phyloP scores from a whole-genome alignment of 257 asterid species.

The Prunella vulgaris region DNA sequence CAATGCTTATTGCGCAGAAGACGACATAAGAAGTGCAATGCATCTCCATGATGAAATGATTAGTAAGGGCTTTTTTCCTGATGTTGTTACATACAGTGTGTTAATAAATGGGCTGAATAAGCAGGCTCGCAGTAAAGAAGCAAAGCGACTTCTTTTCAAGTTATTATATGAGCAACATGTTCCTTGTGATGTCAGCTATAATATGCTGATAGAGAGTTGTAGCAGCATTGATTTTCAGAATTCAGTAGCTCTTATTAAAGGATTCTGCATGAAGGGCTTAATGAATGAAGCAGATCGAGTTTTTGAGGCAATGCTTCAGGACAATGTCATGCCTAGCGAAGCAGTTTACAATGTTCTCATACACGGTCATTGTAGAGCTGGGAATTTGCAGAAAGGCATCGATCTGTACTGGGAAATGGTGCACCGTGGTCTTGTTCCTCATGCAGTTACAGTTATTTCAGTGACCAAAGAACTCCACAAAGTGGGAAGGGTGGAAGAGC shows the following conservation, averaged over 20 bases:
- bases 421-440: conserved; percentile 48
- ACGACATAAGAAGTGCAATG: conserved; percentile 55
- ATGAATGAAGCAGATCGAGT: conserved; percentile 72
- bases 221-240: conserved; percentile 46
- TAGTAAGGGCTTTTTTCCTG: conserved; percentile 65
- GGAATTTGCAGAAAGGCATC: conserved; percentile 54
- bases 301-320: conserved; percentile 51
- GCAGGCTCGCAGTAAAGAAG: conserved; percentile 69
- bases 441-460: conserved; percentile 60
- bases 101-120: conserved; percentile 67
- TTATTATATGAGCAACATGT: conserved; percentile 54
- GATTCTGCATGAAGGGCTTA: conserved; percentile 90
- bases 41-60: conserved; percentile 73
- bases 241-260: conserved; percentile 59
- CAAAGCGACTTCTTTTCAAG: conserved; percentile 67
- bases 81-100: conserved; percentile 83
- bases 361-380: conserved; percentile 69
- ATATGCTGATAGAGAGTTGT: conserved; percentile 70
- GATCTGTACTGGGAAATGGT: conserved; percentile 61
- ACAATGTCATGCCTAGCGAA: conserved; percentile 49
- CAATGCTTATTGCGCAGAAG: conserved; percentile 65
- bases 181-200: conserved; percentile 53
- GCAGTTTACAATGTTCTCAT: conserved; percentile 60
- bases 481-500: conserved; percentile 52
- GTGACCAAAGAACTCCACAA: conserved; percentile 58